Evolutionary conservation across 495 filamentous ascomycete species (phyloP), one percentile per base, ranked within the genome.

Genomic region (Annulohypoxylon stygium): DNA sequence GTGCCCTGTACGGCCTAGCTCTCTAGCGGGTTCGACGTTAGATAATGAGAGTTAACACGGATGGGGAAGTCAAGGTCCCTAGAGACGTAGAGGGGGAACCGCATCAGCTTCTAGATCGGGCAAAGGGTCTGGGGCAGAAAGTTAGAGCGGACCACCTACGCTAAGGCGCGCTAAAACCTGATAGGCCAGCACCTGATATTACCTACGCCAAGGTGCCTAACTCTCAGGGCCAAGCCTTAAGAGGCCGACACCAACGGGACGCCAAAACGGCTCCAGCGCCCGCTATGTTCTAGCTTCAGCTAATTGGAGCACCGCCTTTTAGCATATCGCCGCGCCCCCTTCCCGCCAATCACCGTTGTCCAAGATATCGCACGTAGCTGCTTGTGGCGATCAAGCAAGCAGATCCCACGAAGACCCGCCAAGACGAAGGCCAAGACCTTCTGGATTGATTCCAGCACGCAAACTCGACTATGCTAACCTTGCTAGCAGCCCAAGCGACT

Each of bases 21-120:
- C 51, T 6, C 3, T 30, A 3, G 30, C 30, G 3, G 3, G 3
- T 30, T 30, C 30, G 37, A 30, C 30, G 30, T 30, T 30, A 30
- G 30, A 30, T 30, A 30, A 30, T 30, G 5, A 72, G 30, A 53
- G 48, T 4, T 61, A 36, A 65, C 61, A 73, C 53, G 36, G 65
- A 63, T 50, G 60, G 60, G 67, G 59, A 48, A 41, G 47, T 53
- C 59, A 51, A 64, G 58, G 64, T 39, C 45, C 51, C 23, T 61
- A 62, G 47, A 23, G 18, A 9, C n/a, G 48, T 39, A 8, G n/a
- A 2, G 33, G 54, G 36, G 23, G 14, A 11, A 11, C 30, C n/a
- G 37, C 62, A 45, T 63, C 18, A 69, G 48, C 65, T 74, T 36
- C 71, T 73, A 12, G 53, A 69, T 74, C 61, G 25, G 60, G 70